Conservation (phyloP, 2,329 filamentous ascomycete genomes). For the Hawksworthiomyces lignivorus region DNA sequence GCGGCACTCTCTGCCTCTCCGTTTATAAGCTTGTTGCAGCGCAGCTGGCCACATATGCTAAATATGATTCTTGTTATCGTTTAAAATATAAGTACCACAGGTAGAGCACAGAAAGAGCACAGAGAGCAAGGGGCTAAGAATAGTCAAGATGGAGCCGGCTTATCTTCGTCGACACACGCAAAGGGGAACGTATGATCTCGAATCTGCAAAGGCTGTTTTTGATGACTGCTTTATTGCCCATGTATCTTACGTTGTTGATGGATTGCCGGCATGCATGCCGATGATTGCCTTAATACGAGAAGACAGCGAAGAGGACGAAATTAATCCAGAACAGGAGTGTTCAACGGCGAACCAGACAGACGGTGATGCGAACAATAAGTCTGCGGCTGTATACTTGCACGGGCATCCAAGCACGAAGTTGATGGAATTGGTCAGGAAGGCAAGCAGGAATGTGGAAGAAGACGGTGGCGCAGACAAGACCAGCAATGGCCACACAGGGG, state of each 20-base stretch:
- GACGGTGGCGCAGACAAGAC: neutral
- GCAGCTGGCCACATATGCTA: no score
- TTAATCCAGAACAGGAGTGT: neutral
- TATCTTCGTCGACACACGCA: conserved; percentile 12
- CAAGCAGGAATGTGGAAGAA: conserved; percentile 6
- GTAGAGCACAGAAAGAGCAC: no score
- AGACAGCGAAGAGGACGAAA: neutral
- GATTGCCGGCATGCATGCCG: conserved; percentile 13
- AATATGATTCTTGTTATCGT: no score
- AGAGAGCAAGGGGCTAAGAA: no score
- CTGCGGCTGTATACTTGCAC: conserved; percentile 12
- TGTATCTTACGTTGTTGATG: conserved; percentile 13
- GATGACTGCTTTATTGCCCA: conserved; percentile 14
- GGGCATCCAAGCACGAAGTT: conserved; percentile 14
- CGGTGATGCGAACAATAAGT: neutral
- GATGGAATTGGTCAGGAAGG: conserved; percentile 14
- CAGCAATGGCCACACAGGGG: neutral
- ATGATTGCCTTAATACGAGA: conserved; percentile 13
- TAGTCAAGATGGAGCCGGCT: conserved; percentile 9
- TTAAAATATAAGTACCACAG: no score
- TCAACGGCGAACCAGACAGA: neutral
- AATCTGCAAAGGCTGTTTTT: conserved; percentile 11
- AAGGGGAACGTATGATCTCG: conserved; percentile 12
- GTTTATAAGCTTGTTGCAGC: no score
- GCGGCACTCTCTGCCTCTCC: no score